Base-by-base conservation (phyloP, 164 flowering plant genomes). In the Nelumbo lutea region DNA sequence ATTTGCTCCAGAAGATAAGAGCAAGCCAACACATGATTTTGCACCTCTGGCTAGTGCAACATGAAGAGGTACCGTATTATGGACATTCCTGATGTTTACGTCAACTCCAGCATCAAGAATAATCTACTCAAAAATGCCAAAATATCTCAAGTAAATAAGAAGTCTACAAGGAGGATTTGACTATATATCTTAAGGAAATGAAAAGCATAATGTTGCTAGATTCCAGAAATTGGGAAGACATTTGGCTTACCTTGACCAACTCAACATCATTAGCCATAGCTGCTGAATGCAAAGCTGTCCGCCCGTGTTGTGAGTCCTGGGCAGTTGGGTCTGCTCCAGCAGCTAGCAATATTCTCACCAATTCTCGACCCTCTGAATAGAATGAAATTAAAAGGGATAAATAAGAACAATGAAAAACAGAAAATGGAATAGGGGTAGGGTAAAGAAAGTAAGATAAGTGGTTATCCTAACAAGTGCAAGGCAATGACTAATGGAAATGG, bases 1-100 rank as follows among this genome's bases (percentile, higher is more conserved):
- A 73, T 93, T 77, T 70, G 99, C 96, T 64, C 98, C 97, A 74
- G 93, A 74, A 71, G 88, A 81, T 73, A 96, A 74, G 59, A 96
- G 97, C 83, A 96, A 77, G 40, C 87, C 96, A 67, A 96, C 94
- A 79, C 99, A 93, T 59, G 83, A 81, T 55, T 87, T 91, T 68
- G 99, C 91, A 67, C 99, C 99, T 85, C 99, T 86, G 63, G 94
- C 93, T 81, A 96, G 80, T 39, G 99, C 99, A 67, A 93, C 91
- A 81, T 96, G 99, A 60, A 96, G 95, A 71, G 99, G 97, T 75
- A 86, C 85, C 15, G 89, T 89, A 70, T 91, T 91, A 58, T 89
- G 96, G 64, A 72, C 79, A 80, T 87, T 90, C 78, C 93, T 84
- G 51, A 91, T 84, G 85, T 96, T 88, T 57, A 89, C 98, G 77